Evolutionary conservation across 495 filamentous ascomycete genomes (phyloP).

Genomic region (Neurospora discreta): DNA sequence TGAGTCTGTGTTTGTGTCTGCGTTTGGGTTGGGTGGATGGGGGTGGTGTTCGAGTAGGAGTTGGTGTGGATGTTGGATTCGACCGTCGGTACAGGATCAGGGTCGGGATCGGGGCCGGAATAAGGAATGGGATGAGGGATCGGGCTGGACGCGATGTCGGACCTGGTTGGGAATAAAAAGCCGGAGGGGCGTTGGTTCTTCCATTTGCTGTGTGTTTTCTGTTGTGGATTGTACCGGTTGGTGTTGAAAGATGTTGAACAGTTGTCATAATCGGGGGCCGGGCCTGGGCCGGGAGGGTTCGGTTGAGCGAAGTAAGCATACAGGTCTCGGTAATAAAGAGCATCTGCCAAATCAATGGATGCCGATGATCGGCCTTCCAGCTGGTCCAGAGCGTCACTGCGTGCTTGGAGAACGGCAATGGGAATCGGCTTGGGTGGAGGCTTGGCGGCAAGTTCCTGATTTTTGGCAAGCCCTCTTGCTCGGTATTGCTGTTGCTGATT

Average conservation of each 20-base stretch:
- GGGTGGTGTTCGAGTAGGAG: neutral
- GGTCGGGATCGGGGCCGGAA: neutral
- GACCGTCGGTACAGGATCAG: neutral
- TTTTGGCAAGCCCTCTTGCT: neutral
- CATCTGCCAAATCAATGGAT: neutral
- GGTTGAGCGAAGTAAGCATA: neutral
- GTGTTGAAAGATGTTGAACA: neutral
- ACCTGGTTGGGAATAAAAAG: neutral
- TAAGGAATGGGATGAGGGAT: no score
- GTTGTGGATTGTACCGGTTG: neutral
- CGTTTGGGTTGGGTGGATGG: neutral
- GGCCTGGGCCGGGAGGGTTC: neutral
- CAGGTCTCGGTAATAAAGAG: neutral
- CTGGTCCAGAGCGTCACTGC: neutral
- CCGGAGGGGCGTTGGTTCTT: neutral
- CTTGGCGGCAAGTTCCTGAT: neutral
- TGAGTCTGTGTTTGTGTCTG: neutral
- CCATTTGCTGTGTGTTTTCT: neutral
- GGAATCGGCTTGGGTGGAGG: neutral
- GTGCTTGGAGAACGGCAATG: neutral
- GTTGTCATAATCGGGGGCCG: neutral
- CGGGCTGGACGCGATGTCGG: neutral
- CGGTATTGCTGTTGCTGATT: neutral
- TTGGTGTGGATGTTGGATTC: neutral
- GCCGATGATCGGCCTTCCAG: neutral